phyloP scores from a whole-genome alignment of 352 stramenopile species.

The Pythium dissimile region DNA sequence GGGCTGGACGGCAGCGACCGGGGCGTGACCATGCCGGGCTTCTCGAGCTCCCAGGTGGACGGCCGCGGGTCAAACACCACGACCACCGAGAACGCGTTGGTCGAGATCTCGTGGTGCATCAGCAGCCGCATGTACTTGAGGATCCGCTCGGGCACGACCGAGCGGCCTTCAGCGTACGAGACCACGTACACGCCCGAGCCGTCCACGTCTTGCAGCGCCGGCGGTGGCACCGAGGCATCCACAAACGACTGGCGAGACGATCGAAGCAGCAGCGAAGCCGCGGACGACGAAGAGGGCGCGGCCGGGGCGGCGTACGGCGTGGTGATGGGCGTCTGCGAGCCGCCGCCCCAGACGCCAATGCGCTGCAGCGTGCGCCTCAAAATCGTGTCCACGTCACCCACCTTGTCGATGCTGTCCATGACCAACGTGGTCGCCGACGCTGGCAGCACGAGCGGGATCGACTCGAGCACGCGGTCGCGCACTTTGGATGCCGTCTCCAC shows the following conservation, averaged over 20 bases:
- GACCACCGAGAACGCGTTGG: constrained; percentile 82
- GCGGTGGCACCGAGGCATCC: constrained; percentile 1
- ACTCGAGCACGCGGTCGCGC: constrained; percentile 52
- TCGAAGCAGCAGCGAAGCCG: neutral
- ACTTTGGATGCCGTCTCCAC: constrained; percentile 67
- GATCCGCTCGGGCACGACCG: constrained; percentile 69
- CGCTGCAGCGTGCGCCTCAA: constrained; percentile 61
- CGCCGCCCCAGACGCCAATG: constrained; percentile 76
- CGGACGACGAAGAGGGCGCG: neutral
- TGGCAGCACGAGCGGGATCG: constrained; percentile 48
- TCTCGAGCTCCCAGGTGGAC: constrained; percentile 73
- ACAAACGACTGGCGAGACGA: constrained; percentile 1
- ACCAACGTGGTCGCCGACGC: constrained; percentile 45
- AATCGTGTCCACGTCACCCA: constrained; percentile 72
- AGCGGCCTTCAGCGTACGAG: constrained; percentile 71
- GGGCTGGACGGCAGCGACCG: constrained; percentile 69
- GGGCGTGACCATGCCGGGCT: constrained; percentile 78
- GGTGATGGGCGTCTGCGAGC: constrained; percentile 78
- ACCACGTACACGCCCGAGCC: constrained; percentile 62
- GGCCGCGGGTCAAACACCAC: constrained; percentile 66
- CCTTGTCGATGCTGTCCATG: constrained; percentile 64
- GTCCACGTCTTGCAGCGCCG: constrained; percentile 18
- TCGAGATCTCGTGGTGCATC: constrained; percentile 83
- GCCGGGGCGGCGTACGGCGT: constrained; percentile 48
- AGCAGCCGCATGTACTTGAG: constrained; percentile 86